Conservation (phyloP, 371 early-diverging fungal genomes). For the Mortierella sp. region DNA sequence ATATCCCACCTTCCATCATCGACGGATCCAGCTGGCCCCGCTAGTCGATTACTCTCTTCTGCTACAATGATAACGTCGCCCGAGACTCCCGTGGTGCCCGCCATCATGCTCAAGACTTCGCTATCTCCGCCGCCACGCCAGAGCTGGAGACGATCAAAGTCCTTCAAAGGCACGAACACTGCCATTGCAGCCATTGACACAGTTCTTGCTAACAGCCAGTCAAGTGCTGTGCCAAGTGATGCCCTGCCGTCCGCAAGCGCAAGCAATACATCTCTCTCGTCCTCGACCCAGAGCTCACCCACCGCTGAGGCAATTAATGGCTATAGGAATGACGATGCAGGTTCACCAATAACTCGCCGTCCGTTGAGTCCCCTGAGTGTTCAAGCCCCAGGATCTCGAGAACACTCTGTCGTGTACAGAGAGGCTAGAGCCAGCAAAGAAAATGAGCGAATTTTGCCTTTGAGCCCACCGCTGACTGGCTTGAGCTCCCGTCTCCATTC, state of each 20-base stretch:
- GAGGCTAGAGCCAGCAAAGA: conserved; percentile 13
- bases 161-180: conserved; percentile 2
- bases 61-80: background rate
- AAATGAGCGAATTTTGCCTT: background rate
- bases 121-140: conserved; percentile 36
- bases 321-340: background rate
- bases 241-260: conserved; percentile 4
- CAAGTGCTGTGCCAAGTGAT: background rate
- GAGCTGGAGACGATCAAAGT: conserved; percentile 34
- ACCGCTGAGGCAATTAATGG: background rate
- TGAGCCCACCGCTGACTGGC: conserved; percentile 6
- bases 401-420: background rate
- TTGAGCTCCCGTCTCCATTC: background rate
- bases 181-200: conserved; percentile 12
- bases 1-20: conserved; percentile 7
- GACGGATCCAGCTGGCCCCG: background rate
- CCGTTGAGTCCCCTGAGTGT: background rate
- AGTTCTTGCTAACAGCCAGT: conserved; percentile 9
- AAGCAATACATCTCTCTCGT: background rate
- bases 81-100: background rate
- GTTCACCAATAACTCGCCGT: background rate
- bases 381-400: background rate
- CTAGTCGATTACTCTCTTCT: background rate
- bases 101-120: conserved; percentile 20
- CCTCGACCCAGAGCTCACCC: conserved; percentile 15